Evolutionary conservation across 192 early-diverging fungal genomes (phyloP).

Genomic region (Diversispora epigaea): DNA sequence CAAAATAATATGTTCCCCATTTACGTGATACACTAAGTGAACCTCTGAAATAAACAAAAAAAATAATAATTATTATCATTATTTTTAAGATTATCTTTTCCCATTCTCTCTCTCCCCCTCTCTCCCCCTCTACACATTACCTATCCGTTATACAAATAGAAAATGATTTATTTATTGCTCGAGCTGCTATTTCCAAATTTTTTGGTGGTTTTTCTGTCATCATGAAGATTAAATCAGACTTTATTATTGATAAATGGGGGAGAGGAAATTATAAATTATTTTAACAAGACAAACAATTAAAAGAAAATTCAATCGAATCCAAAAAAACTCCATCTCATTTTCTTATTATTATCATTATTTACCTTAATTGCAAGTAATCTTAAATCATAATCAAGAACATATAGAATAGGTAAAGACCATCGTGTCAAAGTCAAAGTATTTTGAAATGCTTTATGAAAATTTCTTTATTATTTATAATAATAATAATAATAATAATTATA

Average conservation of each 20-base stretch:
- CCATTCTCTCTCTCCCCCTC: neutral
- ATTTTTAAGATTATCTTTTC: neutral
- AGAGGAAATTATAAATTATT: constrained; percentile 15
- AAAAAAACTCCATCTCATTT: neutral
- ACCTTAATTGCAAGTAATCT: constrained; percentile 50
- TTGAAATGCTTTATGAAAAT: constrained; percentile 50
- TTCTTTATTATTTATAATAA: constrained; percentile 34
- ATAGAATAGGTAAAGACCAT: constrained; percentile 64
- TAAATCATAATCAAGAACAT: constrained; percentile 62
- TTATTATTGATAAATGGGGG: constrained; percentile 48
- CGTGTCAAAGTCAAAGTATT: constrained; percentile 35
- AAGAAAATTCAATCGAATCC: constrained; percentile 5
- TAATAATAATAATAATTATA: no score
- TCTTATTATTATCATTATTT: constrained; percentile 16
- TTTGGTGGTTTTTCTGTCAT: constrained; percentile 43
- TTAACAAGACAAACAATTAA: neutral
- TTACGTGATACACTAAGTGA: constrained; percentile 66
- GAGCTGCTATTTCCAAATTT: constrained; percentile 79
- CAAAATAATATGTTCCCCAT: constrained; percentile 91
- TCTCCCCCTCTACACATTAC: constrained; percentile 35
- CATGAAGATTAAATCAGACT: constrained; percentile 36
- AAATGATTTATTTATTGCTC: constrained; percentile 87
- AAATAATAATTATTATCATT: neutral
- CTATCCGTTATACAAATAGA: constrained; percentile 86
- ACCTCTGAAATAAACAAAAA: constrained; percentile 35